Evolutionary conservation across 179 eudicot genomes (phyloP).

Genomic region (Drosera spatulata): DNA sequence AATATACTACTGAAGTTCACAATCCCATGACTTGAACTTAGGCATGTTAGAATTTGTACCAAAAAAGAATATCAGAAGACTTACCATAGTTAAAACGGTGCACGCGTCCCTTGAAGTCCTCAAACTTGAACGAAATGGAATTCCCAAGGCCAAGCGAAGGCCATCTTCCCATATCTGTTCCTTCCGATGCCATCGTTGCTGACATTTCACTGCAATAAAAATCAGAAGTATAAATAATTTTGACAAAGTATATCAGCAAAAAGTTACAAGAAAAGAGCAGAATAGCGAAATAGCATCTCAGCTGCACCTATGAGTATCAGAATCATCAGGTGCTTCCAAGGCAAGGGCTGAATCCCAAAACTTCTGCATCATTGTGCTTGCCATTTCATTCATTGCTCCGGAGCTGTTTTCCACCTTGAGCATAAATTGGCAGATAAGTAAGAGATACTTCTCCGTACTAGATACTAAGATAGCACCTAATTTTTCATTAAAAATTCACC

Average conservation of each 20-base stretch:
- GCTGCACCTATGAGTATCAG: constrained; percentile 70
- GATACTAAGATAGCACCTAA: no score
- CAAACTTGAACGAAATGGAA: constrained; percentile 69
- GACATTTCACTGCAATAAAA: constrained; percentile 63
- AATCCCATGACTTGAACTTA: no score
- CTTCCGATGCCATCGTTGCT: constrained; percentile 49
- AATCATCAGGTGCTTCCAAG: constrained; percentile 77
- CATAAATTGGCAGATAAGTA: no score
- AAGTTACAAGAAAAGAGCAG: constrained; percentile 4
- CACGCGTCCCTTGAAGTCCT: constrained; percentile 69
- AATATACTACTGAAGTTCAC: no score
- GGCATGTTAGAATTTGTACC: no score
- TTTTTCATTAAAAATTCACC: no score
- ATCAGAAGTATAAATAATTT: constrained; percentile 1
- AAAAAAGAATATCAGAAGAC: constrained; percentile 4
- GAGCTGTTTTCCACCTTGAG: constrained; percentile 72
- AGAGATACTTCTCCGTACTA: no score
- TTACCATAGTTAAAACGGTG: constrained; percentile 82
- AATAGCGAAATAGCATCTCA: constrained; percentile 7
- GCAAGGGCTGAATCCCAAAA: constrained; percentile 99
- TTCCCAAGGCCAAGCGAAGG: constrained; percentile 87
- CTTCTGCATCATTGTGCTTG: constrained; percentile 92
- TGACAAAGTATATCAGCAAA: constrained; percentile 1
- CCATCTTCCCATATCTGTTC: constrained; percentile 49
- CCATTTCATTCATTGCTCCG: constrained; percentile 69